Conservation (phyloP, 192 early-diverging fungal genomes). For the Phlyctochytrium bullatum region DNA sequence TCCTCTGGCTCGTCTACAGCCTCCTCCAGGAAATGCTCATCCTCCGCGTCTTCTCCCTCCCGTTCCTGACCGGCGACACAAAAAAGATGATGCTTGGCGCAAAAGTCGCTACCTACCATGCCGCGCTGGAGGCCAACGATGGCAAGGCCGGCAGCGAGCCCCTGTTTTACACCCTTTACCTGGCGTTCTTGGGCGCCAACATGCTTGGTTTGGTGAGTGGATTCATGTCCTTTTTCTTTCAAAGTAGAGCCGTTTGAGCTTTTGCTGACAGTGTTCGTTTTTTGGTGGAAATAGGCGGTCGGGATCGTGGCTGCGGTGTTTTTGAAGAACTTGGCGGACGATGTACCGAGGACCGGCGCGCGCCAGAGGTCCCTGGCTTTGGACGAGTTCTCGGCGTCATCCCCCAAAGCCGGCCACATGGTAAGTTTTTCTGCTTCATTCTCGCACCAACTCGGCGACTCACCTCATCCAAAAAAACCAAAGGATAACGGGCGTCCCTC, state of each 20-base stretch:
- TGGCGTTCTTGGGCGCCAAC: background rate
- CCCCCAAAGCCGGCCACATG: background rate
- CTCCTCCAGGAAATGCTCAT: slow-evolving; percentile 14
- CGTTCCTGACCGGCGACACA: background rate
- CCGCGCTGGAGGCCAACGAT: background rate
- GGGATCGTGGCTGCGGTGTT: too few relatives aligned
- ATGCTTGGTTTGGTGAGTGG: background rate
- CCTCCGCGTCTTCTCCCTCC: background rate
- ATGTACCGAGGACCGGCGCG: background rate
- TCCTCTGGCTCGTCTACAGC: slow-evolving; percentile 15
- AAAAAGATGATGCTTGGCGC: background rate
- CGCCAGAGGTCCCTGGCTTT: background rate
- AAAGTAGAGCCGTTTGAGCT: too few relatives aligned
- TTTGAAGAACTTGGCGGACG: background rate
- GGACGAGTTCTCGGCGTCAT: background rate
- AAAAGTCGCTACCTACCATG: background rate
- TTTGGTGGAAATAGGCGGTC: too few relatives aligned
- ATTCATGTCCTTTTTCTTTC: background rate
- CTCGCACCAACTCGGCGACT: background rate
- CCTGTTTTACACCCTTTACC: background rate
- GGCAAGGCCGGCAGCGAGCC: background rate
- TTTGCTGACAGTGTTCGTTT: too few relatives aligned
- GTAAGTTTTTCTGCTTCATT: background rate
- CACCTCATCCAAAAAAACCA: background rate
- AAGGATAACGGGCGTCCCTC: background rate